Evolutionary conservation across 78 protist genomes (phyloP).

Genomic region (Speleostelium caveatum): DNA sequence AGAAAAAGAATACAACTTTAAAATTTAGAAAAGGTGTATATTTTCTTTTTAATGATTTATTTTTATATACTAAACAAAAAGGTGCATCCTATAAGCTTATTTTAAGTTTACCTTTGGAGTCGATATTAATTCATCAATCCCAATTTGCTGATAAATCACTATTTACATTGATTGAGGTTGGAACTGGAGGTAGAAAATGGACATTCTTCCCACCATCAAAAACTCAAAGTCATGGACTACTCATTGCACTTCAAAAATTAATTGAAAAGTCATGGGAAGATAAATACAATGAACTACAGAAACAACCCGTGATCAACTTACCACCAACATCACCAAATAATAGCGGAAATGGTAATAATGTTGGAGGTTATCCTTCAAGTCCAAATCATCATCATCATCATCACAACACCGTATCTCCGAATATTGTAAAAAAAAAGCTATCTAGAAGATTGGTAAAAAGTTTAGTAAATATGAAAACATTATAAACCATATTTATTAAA

Average conservation of each 20-base stretch:
- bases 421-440: constrained; percentile 2
- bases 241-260: constrained; percentile 1
- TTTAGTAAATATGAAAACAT: constrained; percentile 60
- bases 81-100: constrained; percentile 19
- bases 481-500: no score
- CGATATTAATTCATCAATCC: constrained; percentile 25
- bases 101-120: constrained; percentile 18
- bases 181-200: constrained; percentile 72
- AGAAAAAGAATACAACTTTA: constrained; percentile 33
- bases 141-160: constrained; percentile 29
- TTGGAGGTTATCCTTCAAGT: no score
- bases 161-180: constrained; percentile 54
- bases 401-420: not conserved
- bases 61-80: constrained; percentile 67
- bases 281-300: not conserved
- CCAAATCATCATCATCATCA: no score
- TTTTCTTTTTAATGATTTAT: constrained; percentile 65
- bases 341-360: not conserved
- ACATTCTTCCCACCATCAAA: constrained; percentile 36
- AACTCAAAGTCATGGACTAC: not conserved
- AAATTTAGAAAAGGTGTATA: constrained; percentile 58
- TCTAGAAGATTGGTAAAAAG: constrained; percentile 42
- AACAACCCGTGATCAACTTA: not conserved
- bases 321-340: not conserved
- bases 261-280: constrained; percentile 31